Base-by-base conservation (phyloP, 2,329 filamentous ascomycete species). In the Pseudocercospora cruenta region DNA sequence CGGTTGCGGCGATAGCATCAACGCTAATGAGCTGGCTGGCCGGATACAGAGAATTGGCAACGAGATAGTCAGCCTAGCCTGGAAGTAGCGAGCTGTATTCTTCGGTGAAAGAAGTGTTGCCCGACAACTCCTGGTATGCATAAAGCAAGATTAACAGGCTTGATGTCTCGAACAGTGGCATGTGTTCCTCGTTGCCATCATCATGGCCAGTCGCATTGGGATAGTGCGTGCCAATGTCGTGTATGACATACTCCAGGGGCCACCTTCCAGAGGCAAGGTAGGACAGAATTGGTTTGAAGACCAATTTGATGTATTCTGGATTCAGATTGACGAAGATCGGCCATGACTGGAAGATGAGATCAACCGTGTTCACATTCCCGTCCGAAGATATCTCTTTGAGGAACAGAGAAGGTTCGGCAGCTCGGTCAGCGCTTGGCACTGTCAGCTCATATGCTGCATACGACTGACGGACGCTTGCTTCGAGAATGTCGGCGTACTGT, bases 11-110 rank as follows among this genome's bases (percentile, higher is more conserved):
- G 82, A 87, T 87, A 28, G 85, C 85, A 70, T 84, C 79, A 58
- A 87, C 83, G 31, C 84, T 85, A 68, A 87, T 85, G 62, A 87
- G 80, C 69, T 88, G 86, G 54, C 82, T 80, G 1, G 81, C 79
- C 1, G 86, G 86, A 62, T 84, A 82, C 6, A 88, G 78, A 6
- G 84, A 81, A 68, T 85, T 83, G 6, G 81, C 72, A 1, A 85
- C 78, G 9, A 88, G 79, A 71, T 84, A 88, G 8, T 80, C 75
- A 7, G 81, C 82, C 82, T 85, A 88, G 70, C 85, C 82, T 58
- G 82, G 80, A 43, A 88, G 81, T 16, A 86, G 78, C 14, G 74
- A 61, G 70, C 85, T 85, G 73, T 87, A 83, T 14, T 78, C 58
- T 3, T 75, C 72, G 43, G 86, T 77, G 72, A 88, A 76, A 7